Conservation (phyloP, 2,329 filamentous ascomycete genomes). For the Venturia carpophila region DNA sequence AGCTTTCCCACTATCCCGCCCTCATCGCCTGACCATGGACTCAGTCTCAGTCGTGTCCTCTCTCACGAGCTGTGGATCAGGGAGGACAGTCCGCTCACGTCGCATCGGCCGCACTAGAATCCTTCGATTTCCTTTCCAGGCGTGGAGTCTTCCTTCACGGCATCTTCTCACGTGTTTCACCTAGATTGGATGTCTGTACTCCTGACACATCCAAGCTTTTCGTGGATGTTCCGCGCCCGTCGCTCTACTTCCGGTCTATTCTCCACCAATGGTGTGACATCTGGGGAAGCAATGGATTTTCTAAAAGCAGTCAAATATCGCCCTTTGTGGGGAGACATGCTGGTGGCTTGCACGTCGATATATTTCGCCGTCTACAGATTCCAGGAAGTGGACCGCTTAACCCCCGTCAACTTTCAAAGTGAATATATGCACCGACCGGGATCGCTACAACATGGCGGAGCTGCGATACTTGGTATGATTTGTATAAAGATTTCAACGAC, state of each 20-base stretch:
- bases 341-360: not conserved
- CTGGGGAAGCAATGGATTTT: not conserved
- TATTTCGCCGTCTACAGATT: not conserved
- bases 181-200: not conserved
- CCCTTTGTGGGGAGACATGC: not conserved
- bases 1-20: too few relatives aligned
- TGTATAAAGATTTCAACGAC: conserved; percentile 7
- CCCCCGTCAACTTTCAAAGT: not conserved
- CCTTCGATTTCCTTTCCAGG: not conserved
- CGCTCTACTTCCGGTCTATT: not conserved
- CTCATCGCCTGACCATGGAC: not conserved
- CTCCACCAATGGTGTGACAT: not conserved
- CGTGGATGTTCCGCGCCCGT: not conserved
- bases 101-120: not conserved
- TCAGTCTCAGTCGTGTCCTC: not conserved
- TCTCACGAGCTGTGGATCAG: not conserved
- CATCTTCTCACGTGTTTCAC: not conserved
- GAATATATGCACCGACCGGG: not conserved
- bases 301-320: not conserved
- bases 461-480: not conserved
- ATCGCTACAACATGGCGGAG: not conserved
- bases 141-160: not conserved
- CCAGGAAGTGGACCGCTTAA: not conserved
- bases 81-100: not conserved
- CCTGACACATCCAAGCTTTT: conserved; percentile 1